Base-by-base conservation (phyloP, 805 yeast genomes). In the Wickerhamiella lipophila region DNA sequence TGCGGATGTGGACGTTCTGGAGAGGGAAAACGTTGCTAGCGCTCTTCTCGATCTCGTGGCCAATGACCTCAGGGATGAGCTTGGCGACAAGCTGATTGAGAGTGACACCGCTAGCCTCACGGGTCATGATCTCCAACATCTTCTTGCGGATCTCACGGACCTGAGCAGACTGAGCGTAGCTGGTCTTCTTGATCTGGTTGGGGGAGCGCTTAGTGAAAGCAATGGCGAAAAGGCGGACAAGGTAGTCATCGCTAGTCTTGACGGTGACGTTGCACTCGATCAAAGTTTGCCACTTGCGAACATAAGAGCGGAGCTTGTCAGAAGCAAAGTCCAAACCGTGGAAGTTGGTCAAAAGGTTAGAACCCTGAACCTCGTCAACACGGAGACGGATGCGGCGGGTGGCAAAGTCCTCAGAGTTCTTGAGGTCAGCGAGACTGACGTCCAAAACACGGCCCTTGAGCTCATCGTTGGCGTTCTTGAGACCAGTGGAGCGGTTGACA, bases 341-440 rank as follows among this genome's bases (percentile, higher is more conserved):
- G 94, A 88, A 89, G 94, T 89, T 89, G 78, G 97, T 88, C 71
- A 88, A 79, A 68, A 88, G 79, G 82, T 88, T 87, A 78, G 86
- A 85, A 76, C 96, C 97, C 77, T 89, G 96, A 64, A 88, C 95
- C 77, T 89, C 97, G 68, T 88, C 97, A 64, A 89, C 95, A 77
- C 96, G 87, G 75, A 89, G 84, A 75, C 83, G 85, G 69, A 89
- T 76, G 77, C 89, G 87, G 81, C 94, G 89, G 85, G 81, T 83
- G 59, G 96, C 81, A 80, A 88, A 95, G 77, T 89, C 97, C 78
- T 89, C 97, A 67, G 94, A 85, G 68, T 95, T 95, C 77, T 89
- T 96, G 68, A 89, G 80, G 74, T 89, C 97, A 65, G 96, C 97
- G 62, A 89, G 79, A 61, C 86, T 81, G 60, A 88, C 87, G 75